Percentiles rank a stretch among this genome's conserved stretches.
phyloP scores from a whole-genome alignment of 2,329 filamentous ascomycete species.

The Cercospora sp. region DNA sequence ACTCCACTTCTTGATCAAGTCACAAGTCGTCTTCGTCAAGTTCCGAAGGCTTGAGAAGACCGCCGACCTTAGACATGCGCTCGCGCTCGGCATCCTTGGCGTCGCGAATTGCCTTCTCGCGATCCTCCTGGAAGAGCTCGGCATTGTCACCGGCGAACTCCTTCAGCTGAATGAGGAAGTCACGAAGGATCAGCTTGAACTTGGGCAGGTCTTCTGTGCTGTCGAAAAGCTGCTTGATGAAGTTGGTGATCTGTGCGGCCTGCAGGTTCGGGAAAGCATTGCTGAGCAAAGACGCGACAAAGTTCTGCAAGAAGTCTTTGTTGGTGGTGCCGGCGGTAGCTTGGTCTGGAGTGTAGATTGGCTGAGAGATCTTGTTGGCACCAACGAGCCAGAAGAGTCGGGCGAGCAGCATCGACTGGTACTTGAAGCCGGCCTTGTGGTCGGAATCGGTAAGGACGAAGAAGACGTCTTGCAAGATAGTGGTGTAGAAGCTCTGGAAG shows the following conservation, averaged over 20 bases:
- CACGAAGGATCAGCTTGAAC: constrained; percentile 93
- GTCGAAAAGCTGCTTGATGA: constrained; percentile 86
- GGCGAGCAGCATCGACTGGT: constrained; percentile 88
- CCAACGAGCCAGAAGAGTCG: constrained; percentile 97
- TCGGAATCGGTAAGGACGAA: constrained; percentile 97
- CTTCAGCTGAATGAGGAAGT: constrained; percentile 96
- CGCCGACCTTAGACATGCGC: constrained; percentile 90
- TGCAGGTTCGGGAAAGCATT: constrained; percentile 91
- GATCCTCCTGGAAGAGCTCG: constrained; percentile 89
- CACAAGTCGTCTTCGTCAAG: constrained; percentile 81
- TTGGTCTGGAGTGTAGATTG: constrained; percentile 83
- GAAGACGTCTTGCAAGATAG: constrained; percentile 95
- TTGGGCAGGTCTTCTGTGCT: constrained; percentile 86
- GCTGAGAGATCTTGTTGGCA: constrained; percentile 83
- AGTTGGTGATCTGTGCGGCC: constrained; percentile 77
- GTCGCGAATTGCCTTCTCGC: constrained; percentile 85
- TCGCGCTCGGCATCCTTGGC: constrained; percentile 87
- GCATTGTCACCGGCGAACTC: constrained; percentile 96
- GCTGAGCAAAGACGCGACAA: constrained; percentile 79
- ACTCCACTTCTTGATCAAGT: constrained; percentile 59
- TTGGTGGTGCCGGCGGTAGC: constrained; percentile 81
- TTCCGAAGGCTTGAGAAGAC: constrained; percentile 95
- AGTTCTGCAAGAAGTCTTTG: constrained; percentile 84
- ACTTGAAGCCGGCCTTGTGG: constrained; percentile 99
- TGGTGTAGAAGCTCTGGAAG: constrained; percentile 96